Base-by-base conservation (phyloP, 1,284 basidiomycete species). In the Vanrija pseudolonga region DNA sequence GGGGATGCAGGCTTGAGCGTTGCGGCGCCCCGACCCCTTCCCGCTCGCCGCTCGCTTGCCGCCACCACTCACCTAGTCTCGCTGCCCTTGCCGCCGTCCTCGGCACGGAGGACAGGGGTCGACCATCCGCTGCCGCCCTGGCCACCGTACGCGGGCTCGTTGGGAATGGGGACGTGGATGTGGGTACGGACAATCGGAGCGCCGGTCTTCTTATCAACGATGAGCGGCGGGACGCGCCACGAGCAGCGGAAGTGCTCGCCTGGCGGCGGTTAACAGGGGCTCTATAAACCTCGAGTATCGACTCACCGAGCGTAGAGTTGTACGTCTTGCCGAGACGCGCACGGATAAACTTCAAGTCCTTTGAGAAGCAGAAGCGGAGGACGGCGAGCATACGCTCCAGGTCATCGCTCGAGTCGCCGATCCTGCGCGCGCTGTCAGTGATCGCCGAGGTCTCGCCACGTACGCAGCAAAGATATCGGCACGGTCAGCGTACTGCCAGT, bases 291-390 rank as follows among this genome's bases (percentile, higher is more conserved):
- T 6, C n/a, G n/a, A 26, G 4, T 26, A 32, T 32, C 32, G 32
- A 57, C 69, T 43, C 50, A 68, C 89, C 90, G 0, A 95, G 82
- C 32, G 92, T 89, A 1, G 90, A 92, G 78, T 95, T 94, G 81
- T 97, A 98, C 0, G 94, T 92, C 74, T 98, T 97, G 80, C 89
- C 90, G 18, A 96, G 83, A 73, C 90, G 89, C 42, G 90, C 90
- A 55, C 89, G 85, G 55, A 96, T 82, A 66, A 92, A 95, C 78
- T 95, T 96, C 72, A 96, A 86, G 71, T 98, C 94, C 75, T 97
- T 97, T 49, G 90, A 89, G 73, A 94, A 92, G 11, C 85, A 80
- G 74, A 93, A 98, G 23, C 92, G 84, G 39, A 97, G 76, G 9
- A 89, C 87, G 37, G 91, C 88, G 22, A 98, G 80, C 87, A 98